phyloP scores from a whole-genome alignment of 2,329 filamentous ascomycete species.

The Penicillium hesseltinei region DNA sequence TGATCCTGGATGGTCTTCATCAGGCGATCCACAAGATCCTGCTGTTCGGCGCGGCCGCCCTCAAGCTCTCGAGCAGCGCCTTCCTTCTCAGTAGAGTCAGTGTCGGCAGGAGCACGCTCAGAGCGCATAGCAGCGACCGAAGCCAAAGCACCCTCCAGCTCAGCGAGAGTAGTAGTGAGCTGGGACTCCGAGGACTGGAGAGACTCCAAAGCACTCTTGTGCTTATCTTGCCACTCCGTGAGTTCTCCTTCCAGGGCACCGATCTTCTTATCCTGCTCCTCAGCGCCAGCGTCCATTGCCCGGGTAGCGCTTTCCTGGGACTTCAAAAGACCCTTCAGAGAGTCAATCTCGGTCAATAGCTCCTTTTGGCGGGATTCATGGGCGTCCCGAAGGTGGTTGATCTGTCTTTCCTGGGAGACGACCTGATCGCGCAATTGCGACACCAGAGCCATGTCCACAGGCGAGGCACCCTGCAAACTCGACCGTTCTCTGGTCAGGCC shows the following conservation, averaged over 20 bases:
- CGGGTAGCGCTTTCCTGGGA: slow-evolving; percentile 38
- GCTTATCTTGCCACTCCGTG: slow-evolving; percentile 71
- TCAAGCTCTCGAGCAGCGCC: slow-evolving; percentile 48
- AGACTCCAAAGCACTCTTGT: slow-evolving; percentile 66
- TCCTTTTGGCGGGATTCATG: slow-evolving; percentile 74
- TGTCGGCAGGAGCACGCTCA: slow-evolving; percentile 39
- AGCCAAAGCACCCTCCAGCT: slow-evolving; percentile 67
- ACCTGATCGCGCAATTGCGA: slow-evolving; percentile 84
- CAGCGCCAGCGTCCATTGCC: slow-evolving; percentile 33
- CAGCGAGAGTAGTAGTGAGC: slow-evolving; percentile 68
- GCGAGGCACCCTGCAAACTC: slow-evolving; percentile 74
- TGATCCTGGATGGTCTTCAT: slow-evolving; percentile 78
- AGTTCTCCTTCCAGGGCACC: slow-evolving; percentile 69
- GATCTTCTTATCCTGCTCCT: slow-evolving; percentile 58
- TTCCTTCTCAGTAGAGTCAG: slow-evolving; percentile 36
- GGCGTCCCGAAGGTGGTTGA: slow-evolving; percentile 68
- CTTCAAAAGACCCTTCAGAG: slow-evolving; percentile 58
- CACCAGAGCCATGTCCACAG: slow-evolving; percentile 88
- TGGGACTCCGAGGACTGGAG: slow-evolving; percentile 71
- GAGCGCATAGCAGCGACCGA: slow-evolving; percentile 50
- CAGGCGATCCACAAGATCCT: slow-evolving; percentile 60
- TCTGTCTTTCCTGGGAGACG: slow-evolving; percentile 78
- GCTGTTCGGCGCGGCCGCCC: slow-evolving; percentile 56
- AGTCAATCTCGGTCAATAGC: slow-evolving; percentile 68
- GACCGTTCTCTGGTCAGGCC: slow-evolving; percentile 90